Evolutionary conservation across 305 asterid genomes (phyloP), one percentile per base, ranked within the genome.

Genomic region (Solanum hybrid): DNA sequence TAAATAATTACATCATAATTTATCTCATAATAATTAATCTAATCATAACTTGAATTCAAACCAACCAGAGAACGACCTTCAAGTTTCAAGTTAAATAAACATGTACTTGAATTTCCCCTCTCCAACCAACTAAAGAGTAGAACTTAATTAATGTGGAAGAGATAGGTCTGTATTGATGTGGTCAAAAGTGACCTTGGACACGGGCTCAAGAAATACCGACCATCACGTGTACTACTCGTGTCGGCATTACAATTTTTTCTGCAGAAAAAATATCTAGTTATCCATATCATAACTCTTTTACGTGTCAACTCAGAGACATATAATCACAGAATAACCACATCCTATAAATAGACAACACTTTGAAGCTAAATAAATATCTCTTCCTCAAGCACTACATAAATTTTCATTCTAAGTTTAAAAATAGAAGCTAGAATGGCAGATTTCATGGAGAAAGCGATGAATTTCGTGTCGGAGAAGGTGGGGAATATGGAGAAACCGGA

Each of bases 401-500:
- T n/a, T n/a, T n/a, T n/a, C n/a, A n/a, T n/a, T n/a, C n/a, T n/a
- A n/a, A n/a, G n/a, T n/a, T n/a, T n/a, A n/a, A n/a, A n/a, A n/a
- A n/a, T n/a, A n/a, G n/a, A n/a, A n/a, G 71, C 7, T 5, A 69
- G 12, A 90, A 89, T 66, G 69, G 92, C 92, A 91, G 91, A 86
- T 64, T 90, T 92, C 20, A 29, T 92, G 87, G 93, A 89, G 24
- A 94, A 93, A 88, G 94, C 94, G 36, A 94, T 90, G 93, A 79
- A 90, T 36, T 93, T 87, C 78, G 93, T 94, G 4, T 27, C 93
- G 1, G 95, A 92, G 0, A 92, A 92, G 88, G 90, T 93, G 81
- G 89, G 86, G 13, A 27, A 89, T 40, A 38, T 93, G 22, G 36
- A 91, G 91, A 94, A 92, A 93, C 95, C 96, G 31, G 95, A 93